Percentiles rank a stretch among this genome's conserved stretches.
These are phyloP conservation scores for Fusarium sp. DNA, from an alignment of 2,329 filamentous ascomycete species.

Conservation along the genomic window DNA sequence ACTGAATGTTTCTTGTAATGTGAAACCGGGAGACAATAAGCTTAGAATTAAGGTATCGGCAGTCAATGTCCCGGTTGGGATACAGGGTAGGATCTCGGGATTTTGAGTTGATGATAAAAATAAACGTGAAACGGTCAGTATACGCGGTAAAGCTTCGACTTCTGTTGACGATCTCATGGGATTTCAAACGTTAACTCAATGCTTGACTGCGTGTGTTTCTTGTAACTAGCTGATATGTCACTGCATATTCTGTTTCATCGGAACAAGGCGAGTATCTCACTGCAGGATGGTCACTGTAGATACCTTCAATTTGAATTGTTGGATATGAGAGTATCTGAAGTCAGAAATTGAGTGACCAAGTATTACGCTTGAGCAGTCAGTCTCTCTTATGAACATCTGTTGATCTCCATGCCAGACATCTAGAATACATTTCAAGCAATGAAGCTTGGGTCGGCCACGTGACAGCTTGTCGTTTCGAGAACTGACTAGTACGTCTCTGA, in stretches of 20 bases:
- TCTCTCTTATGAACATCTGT: accelerated
- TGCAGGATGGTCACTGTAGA: accelerated
- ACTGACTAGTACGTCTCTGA: not conserved
- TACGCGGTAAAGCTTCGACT: not conserved
- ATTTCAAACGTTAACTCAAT: not conserved
- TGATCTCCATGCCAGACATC: not conserved
- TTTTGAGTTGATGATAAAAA: conserved; percentile 5
- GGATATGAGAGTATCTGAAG: not conserved
- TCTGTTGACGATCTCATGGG: not conserved
- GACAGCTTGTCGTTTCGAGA: not conserved
- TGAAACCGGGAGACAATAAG: not conserved
- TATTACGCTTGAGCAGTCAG: accelerated
- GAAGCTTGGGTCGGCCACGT: not conserved
- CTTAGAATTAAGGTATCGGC: not conserved
- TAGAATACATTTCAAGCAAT: not conserved
- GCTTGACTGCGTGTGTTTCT: not conserved
- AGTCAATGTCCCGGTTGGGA: not conserved
- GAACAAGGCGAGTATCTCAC: not conserved
- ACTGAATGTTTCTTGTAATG: not conserved
- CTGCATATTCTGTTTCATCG: not conserved
- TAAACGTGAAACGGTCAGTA: conserved; percentile 7
- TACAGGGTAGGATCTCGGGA: not conserved
- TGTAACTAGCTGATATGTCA: not conserved
- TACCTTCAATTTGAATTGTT: accelerated
- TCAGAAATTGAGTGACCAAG: accelerated